Percentiles rank a stretch among this genome's conserved stretches.
Conservation (phyloP, 75 land plant species). For the Selaginella tamariscina region DNA sequence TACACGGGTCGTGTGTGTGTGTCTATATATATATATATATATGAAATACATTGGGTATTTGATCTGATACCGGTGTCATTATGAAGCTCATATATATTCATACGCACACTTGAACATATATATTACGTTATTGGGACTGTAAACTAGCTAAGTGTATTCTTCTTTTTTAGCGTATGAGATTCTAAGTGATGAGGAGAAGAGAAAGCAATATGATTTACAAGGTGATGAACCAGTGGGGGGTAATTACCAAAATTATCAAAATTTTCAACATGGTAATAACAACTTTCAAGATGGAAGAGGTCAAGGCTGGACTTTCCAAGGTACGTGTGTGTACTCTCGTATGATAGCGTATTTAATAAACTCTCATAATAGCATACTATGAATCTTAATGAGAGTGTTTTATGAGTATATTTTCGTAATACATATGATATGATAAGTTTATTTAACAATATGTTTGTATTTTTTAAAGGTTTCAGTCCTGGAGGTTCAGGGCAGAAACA, state of each 20-base stretch:
- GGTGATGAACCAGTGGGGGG: constrained; percentile 52
- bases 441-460: no score
- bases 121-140: not conserved
- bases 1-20: not conserved
- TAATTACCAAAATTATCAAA: not conserved
- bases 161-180: constrained; percentile 74
- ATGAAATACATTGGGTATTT: not conserved
- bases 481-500: no score
- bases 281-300: not conserved
- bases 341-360: no score
- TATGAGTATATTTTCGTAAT: no score
- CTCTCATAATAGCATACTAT: no score
- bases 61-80: not conserved
- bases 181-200: constrained; percentile 82
- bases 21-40: not conserved
- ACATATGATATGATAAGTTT: no score
- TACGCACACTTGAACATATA: not conserved
- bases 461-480: no score
- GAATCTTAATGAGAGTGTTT: no score
- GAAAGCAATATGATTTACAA: constrained; percentile 77
- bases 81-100: not conserved
- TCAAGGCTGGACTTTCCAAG: not conserved
- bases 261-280: not conserved
- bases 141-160: not conserved
- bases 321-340: no score